Conservation (phyloP, 768 basidiomycete genomes). For the Terana coerulea region DNA sequence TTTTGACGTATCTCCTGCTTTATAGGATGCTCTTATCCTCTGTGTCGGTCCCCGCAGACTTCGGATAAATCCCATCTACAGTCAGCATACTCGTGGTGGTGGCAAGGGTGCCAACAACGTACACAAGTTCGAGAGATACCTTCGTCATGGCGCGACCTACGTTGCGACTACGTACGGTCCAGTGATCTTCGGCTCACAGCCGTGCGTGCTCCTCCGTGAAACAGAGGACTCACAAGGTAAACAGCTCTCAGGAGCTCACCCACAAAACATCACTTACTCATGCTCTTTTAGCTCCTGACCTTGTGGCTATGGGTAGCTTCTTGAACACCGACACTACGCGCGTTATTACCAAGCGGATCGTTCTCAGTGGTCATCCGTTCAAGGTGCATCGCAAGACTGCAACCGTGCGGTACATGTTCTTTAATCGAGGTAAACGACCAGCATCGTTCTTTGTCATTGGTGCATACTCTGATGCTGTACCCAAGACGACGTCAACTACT, state of each 20-base stretch:
- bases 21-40: constrained; percentile 80
- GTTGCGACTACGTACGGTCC: constrained; percentile 91
- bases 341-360: constrained; percentile 88
- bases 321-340: constrained; percentile 87
- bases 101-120: constrained; percentile 94
- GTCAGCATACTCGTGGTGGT: constrained; percentile 87
- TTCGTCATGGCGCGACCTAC: constrained; percentile 74
- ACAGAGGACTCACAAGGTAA: constrained; percentile 64
- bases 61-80: constrained; percentile 83
- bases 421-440: constrained; percentile 65
- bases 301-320: constrained; percentile 90
- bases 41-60: constrained; percentile 88
- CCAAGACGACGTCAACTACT: constrained; percentile 84
- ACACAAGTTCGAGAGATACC: constrained; percentile 92
- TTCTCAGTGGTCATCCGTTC: constrained; percentile 94
- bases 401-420: constrained; percentile 98
- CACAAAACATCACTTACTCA: background rate
- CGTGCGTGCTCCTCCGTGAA: constrained; percentile 75
- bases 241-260: constrained; percentile 16
- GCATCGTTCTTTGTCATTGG: background rate
- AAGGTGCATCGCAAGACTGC: constrained; percentile 97
- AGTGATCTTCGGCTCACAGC: constrained; percentile 79
- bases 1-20: background rate
- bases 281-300: constrained; percentile 53
- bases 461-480: constrained; percentile 5